These are phyloP conservation scores for Escallonia herrerae DNA, from an alignment of 129 eudicot genomes.

Conservation along the genomic window DNA sequence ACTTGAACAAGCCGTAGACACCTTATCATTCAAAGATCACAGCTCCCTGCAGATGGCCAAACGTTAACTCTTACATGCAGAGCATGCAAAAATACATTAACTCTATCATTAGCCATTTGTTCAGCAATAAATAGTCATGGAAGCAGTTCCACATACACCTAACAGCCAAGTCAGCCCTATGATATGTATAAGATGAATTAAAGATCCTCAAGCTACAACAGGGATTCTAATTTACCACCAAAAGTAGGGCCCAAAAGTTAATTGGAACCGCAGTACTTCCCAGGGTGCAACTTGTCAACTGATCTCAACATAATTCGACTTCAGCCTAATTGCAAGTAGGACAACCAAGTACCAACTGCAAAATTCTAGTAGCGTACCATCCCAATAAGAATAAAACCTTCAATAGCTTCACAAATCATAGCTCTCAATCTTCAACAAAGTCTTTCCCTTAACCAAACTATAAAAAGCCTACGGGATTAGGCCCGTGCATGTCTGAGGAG, in stretches of 20 bases:
- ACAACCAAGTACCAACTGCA: background rate
- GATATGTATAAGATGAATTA: background rate
- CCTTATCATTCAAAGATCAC: conserved; percentile 6
- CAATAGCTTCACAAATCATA: too few species aligned
- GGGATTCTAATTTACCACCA: background rate
- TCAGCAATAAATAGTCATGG: background rate
- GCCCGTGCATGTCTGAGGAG: too few species aligned
- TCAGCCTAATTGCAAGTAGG: background rate
- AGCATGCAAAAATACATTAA: background rate
- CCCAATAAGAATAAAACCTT: too few species aligned
- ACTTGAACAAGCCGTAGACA: conserved; percentile 41
- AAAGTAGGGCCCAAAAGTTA: background rate
- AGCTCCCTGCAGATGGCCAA: conserved; percentile 5
- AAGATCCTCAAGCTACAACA: background rate
- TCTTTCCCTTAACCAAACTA: too few species aligned
- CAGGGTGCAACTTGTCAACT: background rate
- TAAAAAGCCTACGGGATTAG: too few species aligned
- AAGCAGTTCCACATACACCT: background rate
- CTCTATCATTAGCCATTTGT: background rate
- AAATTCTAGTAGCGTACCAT: too few species aligned
- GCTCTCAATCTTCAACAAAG: too few species aligned
- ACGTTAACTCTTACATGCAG: background rate
- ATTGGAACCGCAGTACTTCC: background rate
- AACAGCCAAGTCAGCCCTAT: too few species aligned
- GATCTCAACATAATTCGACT: background rate